Percentiles rank a stretch among this genome's conserved stretches.
Conservation (phyloP, 129 eudicot genomes). For the Glebionis coronaria region DNA sequence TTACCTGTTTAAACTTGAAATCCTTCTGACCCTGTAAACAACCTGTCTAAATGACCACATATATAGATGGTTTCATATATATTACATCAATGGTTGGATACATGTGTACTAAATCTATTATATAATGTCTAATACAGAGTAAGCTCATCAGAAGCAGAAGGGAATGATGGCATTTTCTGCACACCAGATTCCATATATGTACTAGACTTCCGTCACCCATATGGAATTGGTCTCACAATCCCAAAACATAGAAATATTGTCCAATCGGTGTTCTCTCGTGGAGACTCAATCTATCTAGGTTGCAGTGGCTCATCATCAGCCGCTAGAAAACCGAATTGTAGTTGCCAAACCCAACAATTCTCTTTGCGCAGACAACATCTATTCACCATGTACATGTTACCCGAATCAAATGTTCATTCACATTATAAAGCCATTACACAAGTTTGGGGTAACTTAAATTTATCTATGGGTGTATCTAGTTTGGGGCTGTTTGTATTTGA, state of each 20-base stretch:
- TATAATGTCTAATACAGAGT: too few relatives aligned
- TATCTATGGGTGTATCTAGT: constrained; percentile 76
- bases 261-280: constrained; percentile 73
- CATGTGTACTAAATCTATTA: too few relatives aligned
- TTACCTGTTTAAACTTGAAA: too few relatives aligned
- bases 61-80: too few relatives aligned
- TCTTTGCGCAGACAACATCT: constrained; percentile 66
- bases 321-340: constrained; percentile 37
- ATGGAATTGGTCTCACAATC: constrained; percentile 79
- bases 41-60: too few relatives aligned
- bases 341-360: constrained; percentile 65
- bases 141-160: constrained; percentile 90
- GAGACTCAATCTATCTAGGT: constrained; percentile 73
- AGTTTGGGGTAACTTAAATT: constrained; percentile 83
- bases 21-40: too few relatives aligned
- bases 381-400: constrained; percentile 50
- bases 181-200: constrained; percentile 72
- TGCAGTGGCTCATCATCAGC: constrained; percentile 51
- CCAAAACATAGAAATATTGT: constrained; percentile 50
- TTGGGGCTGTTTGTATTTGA: constrained; percentile 70
- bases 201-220: constrained; percentile 83
- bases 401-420: constrained; percentile 67
- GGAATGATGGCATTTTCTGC: constrained; percentile 91
- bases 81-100: too few relatives aligned
- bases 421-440: constrained; percentile 69